Evolutionary conservation across 805 yeast species (phyloP), one percentile per base, ranked within the genome.

Genomic region (Candida morakotiae): DNA sequence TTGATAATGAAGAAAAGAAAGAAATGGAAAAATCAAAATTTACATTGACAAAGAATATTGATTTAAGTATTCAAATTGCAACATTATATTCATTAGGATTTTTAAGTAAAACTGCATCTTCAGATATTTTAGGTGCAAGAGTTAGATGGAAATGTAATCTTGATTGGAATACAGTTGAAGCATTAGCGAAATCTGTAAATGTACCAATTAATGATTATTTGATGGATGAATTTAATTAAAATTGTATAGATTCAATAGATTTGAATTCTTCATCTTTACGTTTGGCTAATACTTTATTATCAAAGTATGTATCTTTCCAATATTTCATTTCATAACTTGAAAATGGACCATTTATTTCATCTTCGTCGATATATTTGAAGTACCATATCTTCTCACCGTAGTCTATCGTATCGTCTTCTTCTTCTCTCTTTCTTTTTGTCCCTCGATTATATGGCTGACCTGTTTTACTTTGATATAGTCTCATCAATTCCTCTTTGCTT

Each of bases 71-170:
- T 35, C 81, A 79, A 52, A 55, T 82, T 24, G 80, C 87, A 2
- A 80, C 83, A 1, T 57, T 82, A 37, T 62, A 71, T 18, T 64
- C 82, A 0, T 65, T 79, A 45, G 79, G 79, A 23, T 53, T 81
- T 40, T 44, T 76, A 10, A 55, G 69, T 8, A 70, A 52, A 55
- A 72, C 46, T 44, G 68, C 45, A 42, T 66, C 46, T 46, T 60
- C 55, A 10, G 88, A 83, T 50, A 72, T 73, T 17, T 60, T 87
- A 28, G 82, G 78, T 37, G 77, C 87, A 14, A 75, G 77, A 39
- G 74, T 84, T 1, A 76, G 81, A 49, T 88, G 95, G 95, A 81
- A 75, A 52, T 79, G 87, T 43, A 85, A 84, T 49, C 77, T 83
- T 7, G 71, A 78, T 28, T 87, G 87, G 84, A 72, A 71, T 23